These are phyloP conservation scores for Saturnispora ahearnii DNA, from an alignment of 805 yeast genomes.

Conservation along the genomic window DNA sequence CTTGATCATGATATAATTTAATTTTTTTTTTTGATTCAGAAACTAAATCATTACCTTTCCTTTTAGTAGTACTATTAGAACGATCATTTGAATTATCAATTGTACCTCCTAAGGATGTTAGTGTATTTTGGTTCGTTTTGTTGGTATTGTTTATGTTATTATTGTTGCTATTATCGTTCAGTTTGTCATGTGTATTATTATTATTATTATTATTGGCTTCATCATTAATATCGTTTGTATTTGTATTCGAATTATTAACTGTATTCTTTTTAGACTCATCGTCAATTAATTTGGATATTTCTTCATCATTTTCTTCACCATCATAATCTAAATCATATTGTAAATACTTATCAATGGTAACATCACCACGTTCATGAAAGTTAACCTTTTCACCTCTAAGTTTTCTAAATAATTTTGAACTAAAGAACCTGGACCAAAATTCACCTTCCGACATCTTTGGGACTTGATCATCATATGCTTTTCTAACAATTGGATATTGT, in stretches of 20 bases:
- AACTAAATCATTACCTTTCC: conserved; percentile 15
- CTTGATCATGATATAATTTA: conserved; percentile 29
- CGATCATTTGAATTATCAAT: neutral
- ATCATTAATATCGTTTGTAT: conserved; percentile 11
- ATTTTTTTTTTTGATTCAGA: conserved; percentile 23
- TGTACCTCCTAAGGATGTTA: no score
- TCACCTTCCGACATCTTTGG: conserved; percentile 85
- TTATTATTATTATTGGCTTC: neutral
- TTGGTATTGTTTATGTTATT: neutral
- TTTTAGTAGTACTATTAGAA: conserved; percentile 3
- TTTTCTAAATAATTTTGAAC: conserved; percentile 78
- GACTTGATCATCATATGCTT: conserved; percentile 84
- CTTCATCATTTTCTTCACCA: conserved; percentile 32
- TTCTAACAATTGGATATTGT: conserved; percentile 84
- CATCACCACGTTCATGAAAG: conserved; percentile 71
- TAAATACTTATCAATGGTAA: conserved; percentile 75
- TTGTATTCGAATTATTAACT: conserved; percentile 15
- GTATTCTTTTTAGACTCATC: conserved; percentile 9
- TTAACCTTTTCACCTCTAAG: conserved; percentile 82
- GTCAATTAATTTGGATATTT: conserved; percentile 21
- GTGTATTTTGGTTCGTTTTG: neutral
- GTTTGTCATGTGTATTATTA: neutral
- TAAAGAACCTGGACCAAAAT: conserved; percentile 94
- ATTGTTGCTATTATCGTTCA: neutral
- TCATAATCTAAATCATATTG: conserved; percentile 53